Base-by-base conservation (phyloP, 495 filamentous ascomycete species). In the Hypomontagnella submonticulosa region DNA sequence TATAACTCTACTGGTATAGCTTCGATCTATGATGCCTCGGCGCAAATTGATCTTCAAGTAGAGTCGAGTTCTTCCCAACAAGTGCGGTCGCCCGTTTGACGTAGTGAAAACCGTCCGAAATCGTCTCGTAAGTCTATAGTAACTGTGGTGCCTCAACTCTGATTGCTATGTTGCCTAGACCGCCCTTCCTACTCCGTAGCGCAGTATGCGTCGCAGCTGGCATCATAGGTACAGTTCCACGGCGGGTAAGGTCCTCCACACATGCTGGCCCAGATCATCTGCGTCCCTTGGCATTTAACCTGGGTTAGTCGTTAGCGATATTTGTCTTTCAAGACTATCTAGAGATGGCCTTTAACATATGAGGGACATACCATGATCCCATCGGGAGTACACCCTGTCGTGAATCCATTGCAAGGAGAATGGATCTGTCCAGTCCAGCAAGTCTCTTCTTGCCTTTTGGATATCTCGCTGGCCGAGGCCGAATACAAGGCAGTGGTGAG, bases 341-440 rank as follows among this genome's bases (percentile, higher is more conserved):
- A 4, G 13, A 20, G 34, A 13, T 19, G 4, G 6, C 4, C 20
- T 6, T 6, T 27, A 27, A 27, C 6, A 6, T 27, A 6, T 6
- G 6, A 27, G 12, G 32, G 11, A 40, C 65, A 7, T 60, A 69
- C 66, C 55, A 63, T 33, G 8, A 69, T 69, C 7, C 66, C 66
- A 30, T 52, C 55, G 1, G 36, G 18, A 56, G 60, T 63, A 20
- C 66, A 69, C 2, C 66, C 66, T 1, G 42, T 47, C 3, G 53
- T 46, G 13, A 36, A 41, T 2, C 56, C 56, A 8, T 63, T 12
- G 33, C 65, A 68, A 7, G 59, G 47, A 3, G 42, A 59, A 13
- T 63, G 59, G 20, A 63, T 63, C 27, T 49, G 12, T 1, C 65
- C 65, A 1, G 48, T 30, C 66, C 66, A 69, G 48, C 66, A 69